Percentiles rank a stretch among this genome's conserved stretches.
These are phyloP conservation scores for Microdochium paspali DNA, from an alignment of 2,329 filamentous ascomycete species.

Conservation along the genomic window DNA sequence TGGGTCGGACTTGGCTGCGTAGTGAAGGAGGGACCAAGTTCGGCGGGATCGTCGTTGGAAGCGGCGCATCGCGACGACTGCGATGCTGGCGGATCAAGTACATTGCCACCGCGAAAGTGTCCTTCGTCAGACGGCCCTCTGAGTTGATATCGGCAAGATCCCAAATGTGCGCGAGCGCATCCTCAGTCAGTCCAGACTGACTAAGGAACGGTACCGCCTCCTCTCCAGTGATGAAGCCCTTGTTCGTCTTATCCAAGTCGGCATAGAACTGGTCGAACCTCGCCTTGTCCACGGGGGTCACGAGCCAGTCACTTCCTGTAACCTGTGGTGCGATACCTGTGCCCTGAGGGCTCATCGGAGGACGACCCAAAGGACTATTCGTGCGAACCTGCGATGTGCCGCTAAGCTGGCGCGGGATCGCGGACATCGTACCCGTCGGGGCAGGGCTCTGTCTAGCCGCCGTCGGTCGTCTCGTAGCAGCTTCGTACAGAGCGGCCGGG, in stretches of 20 bases:
- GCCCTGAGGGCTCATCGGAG: slow-evolving; percentile 33
- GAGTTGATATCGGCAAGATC: slow-evolving; percentile 92
- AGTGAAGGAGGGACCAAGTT: slow-evolving; percentile 81
- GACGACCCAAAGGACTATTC: slow-evolving; percentile 45
- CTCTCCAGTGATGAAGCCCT: slow-evolving; percentile 83
- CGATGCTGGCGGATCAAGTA: slow-evolving; percentile 89
- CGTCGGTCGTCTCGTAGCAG: slow-evolving; percentile 62
- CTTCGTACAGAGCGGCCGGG: slow-evolving; percentile 82
- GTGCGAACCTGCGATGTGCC: slow-evolving; percentile 57
- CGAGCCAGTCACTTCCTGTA: slow-evolving; percentile 66
- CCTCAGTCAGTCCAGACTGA: slow-evolving; percentile 82
- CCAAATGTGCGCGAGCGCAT: slow-evolving; percentile 89
- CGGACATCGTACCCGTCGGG: slow-evolving; percentile 43
- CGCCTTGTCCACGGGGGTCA: slow-evolving; percentile 73
- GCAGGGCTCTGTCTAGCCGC: slow-evolving; percentile 39
- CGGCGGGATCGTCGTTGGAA: slow-evolving; percentile 70
- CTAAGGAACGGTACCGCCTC: slow-evolving; percentile 92
- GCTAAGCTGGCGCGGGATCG: slow-evolving; percentile 77
- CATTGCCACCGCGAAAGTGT: slow-evolving; percentile 97
- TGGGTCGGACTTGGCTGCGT: slow-evolving; percentile 47
- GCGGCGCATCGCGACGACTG: slow-evolving; percentile 52
- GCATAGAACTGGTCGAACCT: slow-evolving; percentile 83
- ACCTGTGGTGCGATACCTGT: slow-evolving; percentile 24
- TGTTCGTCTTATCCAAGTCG: slow-evolving; percentile 69
- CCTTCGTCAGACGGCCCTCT: slow-evolving; percentile 72